phyloP scores from a whole-genome alignment of 345 rosid genomes.

The Bruguiera parviflora region DNA sequence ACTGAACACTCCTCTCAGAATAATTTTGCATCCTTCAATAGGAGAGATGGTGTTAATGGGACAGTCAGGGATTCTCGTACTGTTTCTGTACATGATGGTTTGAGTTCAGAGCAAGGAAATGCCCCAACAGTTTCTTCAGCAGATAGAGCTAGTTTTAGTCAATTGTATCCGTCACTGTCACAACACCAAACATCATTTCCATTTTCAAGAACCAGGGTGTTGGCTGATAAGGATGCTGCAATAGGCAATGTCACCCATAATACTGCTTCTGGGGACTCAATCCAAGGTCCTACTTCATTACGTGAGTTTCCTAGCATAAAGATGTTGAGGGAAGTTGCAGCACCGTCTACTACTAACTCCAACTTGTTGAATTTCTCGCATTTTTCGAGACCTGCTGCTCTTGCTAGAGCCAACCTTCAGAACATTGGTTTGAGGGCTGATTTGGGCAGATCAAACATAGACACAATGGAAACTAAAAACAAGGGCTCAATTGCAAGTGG shows the following conservation, averaged over 20 bases:
- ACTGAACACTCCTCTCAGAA: constrained; percentile 39
- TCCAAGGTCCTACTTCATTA: constrained; percentile 14
- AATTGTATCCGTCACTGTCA: constrained; percentile 26
- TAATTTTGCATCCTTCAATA: constrained; percentile 37
- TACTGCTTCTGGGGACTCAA: constrained; percentile 26
- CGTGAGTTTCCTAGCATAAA: constrained; percentile 27
- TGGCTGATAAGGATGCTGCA: constrained; percentile 28
- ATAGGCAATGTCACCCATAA: constrained; percentile 12
- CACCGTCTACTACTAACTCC: constrained; percentile 31
- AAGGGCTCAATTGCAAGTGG: constrained; percentile 26
- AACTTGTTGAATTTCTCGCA: constrained; percentile 54
- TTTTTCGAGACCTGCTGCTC: constrained; percentile 55
- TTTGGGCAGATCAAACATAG: constrained; percentile 22
- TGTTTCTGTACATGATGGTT: constrained; percentile 23
- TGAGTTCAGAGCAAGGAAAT: constrained; percentile 25
- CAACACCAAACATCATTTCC: constrained; percentile 38
- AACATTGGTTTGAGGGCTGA: constrained; percentile 25
- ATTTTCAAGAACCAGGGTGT: constrained; percentile 38
- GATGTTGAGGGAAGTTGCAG: constrained; percentile 43
- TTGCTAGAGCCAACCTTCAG: constrained; percentile 42
- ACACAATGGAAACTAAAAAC: constrained; percentile 27
- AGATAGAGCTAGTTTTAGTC: constrained; percentile 26
- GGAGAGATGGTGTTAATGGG: constrained; percentile 28
- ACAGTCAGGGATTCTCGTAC: constrained; percentile 22
- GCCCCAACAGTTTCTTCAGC: constrained; percentile 23